A percentile compares a stretch with the other conserved stretches of the same genome.
Evolutionary conservation across 192 early-diverging fungal genomes (phyloP).

Genomic region (Podila verticillata): DNA sequence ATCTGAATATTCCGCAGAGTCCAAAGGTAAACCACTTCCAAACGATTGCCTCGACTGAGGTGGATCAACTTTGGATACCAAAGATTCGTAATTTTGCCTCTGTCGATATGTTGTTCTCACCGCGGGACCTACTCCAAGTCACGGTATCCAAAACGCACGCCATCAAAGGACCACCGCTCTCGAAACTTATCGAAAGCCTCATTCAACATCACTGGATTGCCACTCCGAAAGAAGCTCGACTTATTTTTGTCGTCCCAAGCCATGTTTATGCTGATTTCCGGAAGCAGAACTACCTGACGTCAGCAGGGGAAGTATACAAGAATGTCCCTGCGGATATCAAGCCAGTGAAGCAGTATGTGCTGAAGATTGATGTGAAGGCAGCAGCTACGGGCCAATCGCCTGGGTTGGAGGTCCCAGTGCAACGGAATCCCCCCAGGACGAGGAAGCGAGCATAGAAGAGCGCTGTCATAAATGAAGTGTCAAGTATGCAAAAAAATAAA

Average conservation of each 20-base stretch:
- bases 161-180: conserved; percentile 27
- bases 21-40: background rate
- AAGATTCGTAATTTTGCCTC: conserved; percentile 18
- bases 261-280: conserved; percentile 14
- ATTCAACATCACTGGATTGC: conserved; percentile 5
- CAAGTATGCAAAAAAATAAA: too few species aligned
- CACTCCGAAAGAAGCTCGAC: conserved; percentile 7
- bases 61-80: conserved; percentile 17
- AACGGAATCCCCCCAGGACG: too few species aligned
- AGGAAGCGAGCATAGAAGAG: too few species aligned
- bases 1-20: background rate
- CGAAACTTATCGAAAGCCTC: conserved; percentile 16
- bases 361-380: conserved; percentile 27
- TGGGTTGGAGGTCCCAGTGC: background rate
- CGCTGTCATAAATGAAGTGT: too few species aligned
- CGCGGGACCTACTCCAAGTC: conserved; percentile 14
- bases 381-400: conserved; percentile 9
- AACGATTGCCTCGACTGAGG: background rate
- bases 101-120: conserved; percentile 14
- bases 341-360: conserved; percentile 13
- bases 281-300: conserved; percentile 21
- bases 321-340: background rate
- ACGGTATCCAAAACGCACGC: conserved; percentile 9
- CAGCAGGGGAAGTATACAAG: conserved; percentile 2
- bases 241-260: conserved; percentile 32